phyloP scores from a whole-genome alignment of 306 rosid species.

The Ochetophila trinervis region DNA sequence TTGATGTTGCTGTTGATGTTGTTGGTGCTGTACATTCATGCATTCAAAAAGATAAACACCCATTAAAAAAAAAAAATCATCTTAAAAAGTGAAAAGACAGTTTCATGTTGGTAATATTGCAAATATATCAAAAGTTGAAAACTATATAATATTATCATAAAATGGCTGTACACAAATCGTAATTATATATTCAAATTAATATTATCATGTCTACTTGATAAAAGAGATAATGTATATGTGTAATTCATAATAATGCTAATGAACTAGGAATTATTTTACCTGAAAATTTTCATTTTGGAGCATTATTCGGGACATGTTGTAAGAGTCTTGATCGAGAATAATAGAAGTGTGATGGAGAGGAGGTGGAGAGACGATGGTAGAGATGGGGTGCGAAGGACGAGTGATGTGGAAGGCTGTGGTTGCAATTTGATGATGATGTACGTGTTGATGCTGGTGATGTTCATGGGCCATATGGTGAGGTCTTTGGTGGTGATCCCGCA shows the following conservation, averaged over 20 bases:
- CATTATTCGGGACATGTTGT: slow-evolving; percentile 60
- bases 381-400: slow-evolving; percentile 65
- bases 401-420: slow-evolving; percentile 59
- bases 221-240: neutral
- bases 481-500: slow-evolving; percentile 35
- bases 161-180: too few relatives aligned
- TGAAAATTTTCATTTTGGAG: slow-evolving; percentile 73
- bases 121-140: slow-evolving; percentile 28
- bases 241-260: neutral
- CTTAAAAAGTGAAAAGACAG: slow-evolving; percentile 42
- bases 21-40: slow-evolving; percentile 38
- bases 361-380: slow-evolving; percentile 71
- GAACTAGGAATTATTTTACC: slow-evolving; percentile 34
- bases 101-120: slow-evolving; percentile 35
- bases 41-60: slow-evolving; percentile 25
- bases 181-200: too few relatives aligned
- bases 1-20: slow-evolving; percentile 13
- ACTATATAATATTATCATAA: too few relatives aligned
- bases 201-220: neutral
- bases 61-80: slow-evolving; percentile 14
- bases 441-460: slow-evolving; percentile 38
- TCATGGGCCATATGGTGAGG: slow-evolving; percentile 42
- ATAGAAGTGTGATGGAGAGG: slow-evolving; percentile 76
- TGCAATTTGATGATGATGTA: slow-evolving; percentile 45
- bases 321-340: slow-evolving; percentile 72